Conservation (phyloP, 2,329 filamentous ascomycete genomes). For the Cercospora zeina region DNA sequence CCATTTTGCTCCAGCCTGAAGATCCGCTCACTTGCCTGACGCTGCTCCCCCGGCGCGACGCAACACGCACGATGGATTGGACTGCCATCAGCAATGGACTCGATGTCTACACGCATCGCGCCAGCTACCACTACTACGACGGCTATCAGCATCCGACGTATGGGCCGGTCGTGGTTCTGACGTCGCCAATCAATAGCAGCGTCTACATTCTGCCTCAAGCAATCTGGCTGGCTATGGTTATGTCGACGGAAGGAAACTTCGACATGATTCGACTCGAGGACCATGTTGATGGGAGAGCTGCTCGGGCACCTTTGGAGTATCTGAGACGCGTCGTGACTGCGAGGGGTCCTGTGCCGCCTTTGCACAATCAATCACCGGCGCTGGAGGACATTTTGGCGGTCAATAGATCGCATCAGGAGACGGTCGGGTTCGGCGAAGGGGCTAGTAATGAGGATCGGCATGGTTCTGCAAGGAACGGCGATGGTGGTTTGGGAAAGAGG, state of each 20-base stretch:
- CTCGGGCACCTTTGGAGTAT: conserved; percentile 2
- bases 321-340: neutral
- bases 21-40: neutral
- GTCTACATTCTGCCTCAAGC: neutral
- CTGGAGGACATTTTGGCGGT: neutral
- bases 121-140: neutral
- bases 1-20: neutral
- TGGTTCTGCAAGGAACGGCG: neutral
- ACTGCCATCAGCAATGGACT: neutral
- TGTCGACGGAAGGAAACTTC: neutral
- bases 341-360: neutral
- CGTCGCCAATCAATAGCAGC: neutral
- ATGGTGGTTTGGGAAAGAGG: too few relatives aligned
- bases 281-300: conserved; percentile 2
- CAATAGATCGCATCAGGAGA: neutral
- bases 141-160: neutral
- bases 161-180: neutral
- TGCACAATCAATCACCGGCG: neutral
- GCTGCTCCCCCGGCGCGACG: neutral
- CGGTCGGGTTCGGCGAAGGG: neutral
- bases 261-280: conserved; percentile 5
- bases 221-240: neutral
- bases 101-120: neutral
- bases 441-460: neutral
- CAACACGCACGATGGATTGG: neutral